These are phyloP conservation scores for Austroboletus rostrupii DNA, from an alignment of 1,284 basidiomycete genomes.

Conservation along the genomic window DNA sequence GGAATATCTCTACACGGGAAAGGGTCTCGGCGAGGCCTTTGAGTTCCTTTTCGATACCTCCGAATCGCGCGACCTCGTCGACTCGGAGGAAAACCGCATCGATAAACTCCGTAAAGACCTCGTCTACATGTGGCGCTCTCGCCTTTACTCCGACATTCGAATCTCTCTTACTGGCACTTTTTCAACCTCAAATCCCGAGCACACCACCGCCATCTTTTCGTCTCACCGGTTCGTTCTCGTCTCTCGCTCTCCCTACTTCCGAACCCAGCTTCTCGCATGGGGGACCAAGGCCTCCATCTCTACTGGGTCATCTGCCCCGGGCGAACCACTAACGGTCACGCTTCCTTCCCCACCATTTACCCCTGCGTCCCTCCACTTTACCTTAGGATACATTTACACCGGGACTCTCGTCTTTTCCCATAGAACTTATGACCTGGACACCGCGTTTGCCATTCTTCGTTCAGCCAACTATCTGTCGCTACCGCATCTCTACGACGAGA, in stretches of 20 bases:
- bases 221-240: conserved; percentile 91
- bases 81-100: conserved; percentile 65
- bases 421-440: conserved; percentile 87
- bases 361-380: conserved; percentile 90
- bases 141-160: conserved; percentile 86
- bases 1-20: conserved; percentile 87
- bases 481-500: conserved; percentile 71
- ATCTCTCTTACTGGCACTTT: conserved; percentile 71
- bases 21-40: conserved; percentile 83
- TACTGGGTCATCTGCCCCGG: conserved; percentile 19
- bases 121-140: conserved; percentile 93
- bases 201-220: conserved; percentile 78
- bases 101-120: conserved; percentile 89
- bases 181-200: conserved; percentile 58
- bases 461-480: conserved; percentile 82
- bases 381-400: conserved; percentile 90
- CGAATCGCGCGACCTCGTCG: conserved; percentile 39
- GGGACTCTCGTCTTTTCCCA: conserved; percentile 93
- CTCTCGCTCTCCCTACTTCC: conserved; percentile 87
- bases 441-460: conserved; percentile 86
- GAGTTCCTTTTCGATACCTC: conserved; percentile 83
- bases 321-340: conserved; percentile 56
- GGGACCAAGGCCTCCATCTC: conserved; percentile 32
- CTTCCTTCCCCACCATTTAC: conserved; percentile 94
- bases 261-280: conserved; percentile 65